Evolutionary conservation across 116 monocot species (phyloP), one percentile per base, ranked within the genome.

Genomic region (Zostera marina): DNA sequence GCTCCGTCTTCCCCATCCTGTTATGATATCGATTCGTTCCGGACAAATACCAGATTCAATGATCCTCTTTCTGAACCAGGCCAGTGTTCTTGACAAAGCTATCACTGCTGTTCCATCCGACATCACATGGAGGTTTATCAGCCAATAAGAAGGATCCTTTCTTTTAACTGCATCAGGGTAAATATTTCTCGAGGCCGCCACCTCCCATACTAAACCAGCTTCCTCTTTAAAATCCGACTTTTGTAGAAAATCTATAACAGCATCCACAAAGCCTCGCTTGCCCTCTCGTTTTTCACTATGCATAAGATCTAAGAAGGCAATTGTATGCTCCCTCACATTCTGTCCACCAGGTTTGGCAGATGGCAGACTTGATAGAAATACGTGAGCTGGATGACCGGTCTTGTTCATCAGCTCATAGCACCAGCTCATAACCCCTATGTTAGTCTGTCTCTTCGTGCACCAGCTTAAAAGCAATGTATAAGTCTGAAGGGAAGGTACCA

Each of bases 111-210:
- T 98, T 43, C 98, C 98, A 54, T 90, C 86, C 0, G 98, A 98
- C 98, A 98, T 98, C 40, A 98, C 72, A 73, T 98, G 98, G 22
- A 98, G 83, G 68, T 98, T 90, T 9, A 98, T 83, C n/a, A 83
- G 73, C 98, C 98, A 98, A 56, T 83, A 78, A 0, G 69, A 68
- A 17, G 67, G 54, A 21, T 67, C 68, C 66, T 90, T 98, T 74
- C 85, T 82, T 47, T 66, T 78, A 10, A 98, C 42, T 41, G 81
- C 81, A 64, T 98, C 85, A 2, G 98, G 98, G 70, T 86, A 98
- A 4, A 98, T 70, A 47, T 90, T 98, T 57, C 78, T 80, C 44
- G 78, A 49, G 1, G 80, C 76, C 16, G 86, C 98, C 9, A 73
- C 85, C 56, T 98, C 98, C 98, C 98, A 98, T 15, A 98, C 70